Conservation (phyloP, 1,284 basidiomycete genomes). For the Moesziomyces parantarcticus region DNA sequence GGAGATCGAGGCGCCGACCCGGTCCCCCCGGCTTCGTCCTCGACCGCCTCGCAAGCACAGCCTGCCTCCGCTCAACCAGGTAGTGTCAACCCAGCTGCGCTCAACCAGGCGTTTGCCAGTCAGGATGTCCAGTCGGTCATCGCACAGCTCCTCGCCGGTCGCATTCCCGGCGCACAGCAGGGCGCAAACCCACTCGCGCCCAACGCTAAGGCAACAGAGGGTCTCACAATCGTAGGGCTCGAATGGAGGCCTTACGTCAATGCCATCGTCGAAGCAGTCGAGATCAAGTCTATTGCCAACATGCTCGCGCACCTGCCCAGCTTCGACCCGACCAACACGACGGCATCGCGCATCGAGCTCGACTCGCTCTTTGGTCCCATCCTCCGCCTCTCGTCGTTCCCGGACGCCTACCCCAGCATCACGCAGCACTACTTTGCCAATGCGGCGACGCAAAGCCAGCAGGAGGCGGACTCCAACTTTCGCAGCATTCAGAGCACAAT, state of each 20-base stretch:
- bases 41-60: constrained; percentile 1
- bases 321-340: constrained; percentile 77
- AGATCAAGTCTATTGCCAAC: constrained; percentile 83
- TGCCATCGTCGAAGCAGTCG: constrained; percentile 82
- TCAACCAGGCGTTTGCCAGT: constrained; percentile 45
- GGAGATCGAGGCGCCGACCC: constrained; percentile 43
- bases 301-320: constrained; percentile 76
- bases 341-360: constrained; percentile 70
- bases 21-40: constrained; percentile 1
- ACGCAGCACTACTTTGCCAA: constrained; percentile 55
- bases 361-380: constrained; percentile 63
- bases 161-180: constrained; percentile 31
- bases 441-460: constrained; percentile 40
- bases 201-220: constrained; percentile 37
- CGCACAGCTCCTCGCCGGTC: constrained; percentile 52
- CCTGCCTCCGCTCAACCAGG: constrained; percentile 4
- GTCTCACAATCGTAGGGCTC: constrained; percentile 68
- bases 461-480: constrained; percentile 55
- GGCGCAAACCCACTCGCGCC: constrained; percentile 5
- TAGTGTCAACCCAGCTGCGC: constrained; percentile 31
- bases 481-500: constrained; percentile 58
- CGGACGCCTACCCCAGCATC: constrained; percentile 59
- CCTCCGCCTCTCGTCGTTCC: constrained; percentile 59
- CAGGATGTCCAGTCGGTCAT: constrained; percentile 59
- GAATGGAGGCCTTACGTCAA: constrained; percentile 86